Evolutionary conservation across 805 yeast species (phyloP).

Genomic region (Saturnispora gosingensis): DNA sequence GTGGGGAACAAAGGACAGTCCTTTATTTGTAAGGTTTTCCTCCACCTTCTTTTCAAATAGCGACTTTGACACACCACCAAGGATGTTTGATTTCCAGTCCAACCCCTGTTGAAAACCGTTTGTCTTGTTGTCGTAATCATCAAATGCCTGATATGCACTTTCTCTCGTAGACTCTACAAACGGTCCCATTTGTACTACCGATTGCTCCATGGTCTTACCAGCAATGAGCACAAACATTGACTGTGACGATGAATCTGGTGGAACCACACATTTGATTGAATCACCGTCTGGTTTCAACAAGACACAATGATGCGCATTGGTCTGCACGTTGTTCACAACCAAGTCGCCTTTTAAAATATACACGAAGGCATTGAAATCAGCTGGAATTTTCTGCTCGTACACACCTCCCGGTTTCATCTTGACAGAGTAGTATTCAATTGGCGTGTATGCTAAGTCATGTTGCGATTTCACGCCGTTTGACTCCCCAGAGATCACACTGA

Average conservation of each 20-base stretch:
- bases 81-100: conserved; percentile 44
- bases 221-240: conserved; percentile 64
- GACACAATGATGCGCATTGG: conserved; percentile 40
- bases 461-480: conserved; percentile 68
- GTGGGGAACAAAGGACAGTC: conserved; percentile 1
- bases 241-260: conserved; percentile 31
- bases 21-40: neutral
- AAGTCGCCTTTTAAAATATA: conserved; percentile 59
- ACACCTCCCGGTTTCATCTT: conserved; percentile 55
- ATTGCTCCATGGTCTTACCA: conserved; percentile 65
- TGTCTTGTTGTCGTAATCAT: conserved; percentile 56
- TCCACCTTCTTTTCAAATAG: conserved; percentile 20
- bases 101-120: conserved; percentile 63
- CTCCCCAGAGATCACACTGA: conserved; percentile 70
- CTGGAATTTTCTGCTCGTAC: conserved; percentile 50
- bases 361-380: conserved; percentile 59
- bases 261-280: conserved; percentile 41
- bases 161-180: conserved; percentile 70
- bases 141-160: conserved; percentile 57
- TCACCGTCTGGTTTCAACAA: conserved; percentile 69
- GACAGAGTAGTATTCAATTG: conserved; percentile 64
- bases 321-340: conserved; percentile 30
- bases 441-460: conserved; percentile 73
- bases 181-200: conserved; percentile 81
- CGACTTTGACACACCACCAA: conserved; percentile 24